Percentiles rank a stretch among this genome's conserved stretches.
phyloP scores from a whole-genome alignment of 1,139 yeast genomes.

The Pichia sp. region DNA sequence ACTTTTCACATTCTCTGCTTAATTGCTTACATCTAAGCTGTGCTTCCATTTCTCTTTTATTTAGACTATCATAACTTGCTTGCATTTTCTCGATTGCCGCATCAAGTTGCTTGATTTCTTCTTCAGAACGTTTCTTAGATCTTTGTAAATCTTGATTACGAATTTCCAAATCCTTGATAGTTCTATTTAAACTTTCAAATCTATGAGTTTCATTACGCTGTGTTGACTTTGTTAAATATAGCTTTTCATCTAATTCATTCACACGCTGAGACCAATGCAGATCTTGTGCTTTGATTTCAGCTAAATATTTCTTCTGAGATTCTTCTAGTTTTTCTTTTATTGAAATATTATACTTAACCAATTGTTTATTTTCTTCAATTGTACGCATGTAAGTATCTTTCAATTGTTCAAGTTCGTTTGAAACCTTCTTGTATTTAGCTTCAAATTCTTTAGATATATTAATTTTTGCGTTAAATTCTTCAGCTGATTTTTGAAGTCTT shows the following conservation, averaged over 20 bases:
- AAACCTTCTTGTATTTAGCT: conserved; percentile 27
- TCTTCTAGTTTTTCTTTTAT: conserved; percentile 30
- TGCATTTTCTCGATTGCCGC: conserved; percentile 34
- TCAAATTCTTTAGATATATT: conserved; percentile 32
- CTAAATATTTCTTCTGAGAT: conserved; percentile 22
- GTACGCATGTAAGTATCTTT: conserved; percentile 25
- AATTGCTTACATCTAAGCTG: conserved; percentile 38
- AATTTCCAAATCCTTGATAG: conserved; percentile 28
- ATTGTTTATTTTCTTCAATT: conserved; percentile 32
- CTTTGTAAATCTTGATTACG: conserved; percentile 25
- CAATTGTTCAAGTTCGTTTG: conserved; percentile 18
- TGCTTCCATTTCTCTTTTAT: conserved; percentile 38
- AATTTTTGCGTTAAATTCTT: conserved; percentile 33
- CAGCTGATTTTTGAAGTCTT: conserved; percentile 33
- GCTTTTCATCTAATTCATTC: conserved; percentile 31
- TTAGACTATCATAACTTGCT: conserved; percentile 35
- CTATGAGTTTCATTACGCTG: conserved; percentile 37
- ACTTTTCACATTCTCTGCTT: conserved; percentile 44
- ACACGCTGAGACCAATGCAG: conserved; percentile 33
- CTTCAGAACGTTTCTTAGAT: conserved; percentile 25
- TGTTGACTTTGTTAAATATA: conserved; percentile 29
- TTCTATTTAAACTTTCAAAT: conserved; percentile 33
- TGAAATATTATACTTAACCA: conserved; percentile 33
- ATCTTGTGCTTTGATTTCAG: conserved; percentile 33
- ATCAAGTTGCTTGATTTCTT: conserved; percentile 28